Percentiles rank a stretch among this genome's conserved stretches.
Conservation (phyloP, 805 yeast genomes). For the Cyberlindnera euphorbiiphila region DNA sequence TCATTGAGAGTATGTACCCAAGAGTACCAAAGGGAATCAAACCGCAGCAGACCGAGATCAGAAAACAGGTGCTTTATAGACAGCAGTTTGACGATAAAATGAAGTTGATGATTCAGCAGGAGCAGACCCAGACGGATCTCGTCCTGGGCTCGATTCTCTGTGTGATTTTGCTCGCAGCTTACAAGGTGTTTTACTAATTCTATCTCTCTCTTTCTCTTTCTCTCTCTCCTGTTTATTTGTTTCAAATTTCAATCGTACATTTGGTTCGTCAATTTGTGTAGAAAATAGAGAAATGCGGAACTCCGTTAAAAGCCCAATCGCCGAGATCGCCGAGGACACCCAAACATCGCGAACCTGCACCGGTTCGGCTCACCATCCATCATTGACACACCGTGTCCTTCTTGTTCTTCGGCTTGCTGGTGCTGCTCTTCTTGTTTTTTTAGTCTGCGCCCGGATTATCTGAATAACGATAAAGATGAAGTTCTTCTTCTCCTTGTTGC, state of each 20-base stretch:
- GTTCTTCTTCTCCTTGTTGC: constrained; percentile 2
- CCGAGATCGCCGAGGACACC: too few species aligned
- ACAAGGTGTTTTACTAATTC: background rate
- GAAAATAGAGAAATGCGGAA: too few species aligned
- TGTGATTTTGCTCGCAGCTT: constrained; percentile 1
- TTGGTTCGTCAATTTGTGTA: too few species aligned
- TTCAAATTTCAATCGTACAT: too few species aligned
- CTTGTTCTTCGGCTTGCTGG: too few species aligned
- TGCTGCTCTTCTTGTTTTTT: too few species aligned
- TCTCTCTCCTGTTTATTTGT: too few species aligned
- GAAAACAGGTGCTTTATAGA: constrained; percentile 41
- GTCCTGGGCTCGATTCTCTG: constrained; percentile 12
- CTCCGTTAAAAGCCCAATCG: too few species aligned
- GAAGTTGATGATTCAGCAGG: constrained; percentile 22
- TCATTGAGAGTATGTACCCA: constrained; percentile 75
- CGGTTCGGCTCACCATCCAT: too few species aligned
- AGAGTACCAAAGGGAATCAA: constrained; percentile 54
- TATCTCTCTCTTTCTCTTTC: background rate
- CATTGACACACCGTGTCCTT: too few species aligned
- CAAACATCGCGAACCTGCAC: too few species aligned
- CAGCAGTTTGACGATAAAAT: constrained; percentile 37
- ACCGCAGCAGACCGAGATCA: constrained; percentile 35
- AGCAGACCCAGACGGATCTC: constrained; percentile 25
- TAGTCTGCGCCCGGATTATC: too few species aligned
- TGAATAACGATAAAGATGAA: constrained; percentile 2